These are phyloP conservation scores for Xerocomellus chrysenteron DNA, from an alignment of 768 basidiomycete species.

Conservation along the genomic window DNA sequence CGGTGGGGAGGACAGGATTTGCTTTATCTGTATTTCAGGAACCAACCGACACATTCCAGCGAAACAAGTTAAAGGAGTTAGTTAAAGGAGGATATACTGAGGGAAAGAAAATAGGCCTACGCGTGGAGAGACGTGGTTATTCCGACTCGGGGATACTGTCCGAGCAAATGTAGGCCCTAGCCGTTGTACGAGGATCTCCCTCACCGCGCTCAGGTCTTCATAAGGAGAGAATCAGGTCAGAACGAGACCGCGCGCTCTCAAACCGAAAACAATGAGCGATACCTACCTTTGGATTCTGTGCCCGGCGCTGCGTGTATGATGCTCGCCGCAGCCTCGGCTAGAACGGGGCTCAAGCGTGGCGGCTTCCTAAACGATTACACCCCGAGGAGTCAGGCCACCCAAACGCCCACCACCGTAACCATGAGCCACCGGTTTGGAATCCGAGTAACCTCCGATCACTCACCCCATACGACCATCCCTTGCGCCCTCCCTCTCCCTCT, in stretches of 20 bases:
- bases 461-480: slow-evolving; percentile 36
- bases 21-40: slow-evolving; percentile 42
- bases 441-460: not conserved
- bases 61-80: not conserved
- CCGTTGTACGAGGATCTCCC: slow-evolving; percentile 53
- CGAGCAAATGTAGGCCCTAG: slow-evolving; percentile 58
- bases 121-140: slow-evolving; percentile 53
- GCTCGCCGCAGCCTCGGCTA: slow-evolving; percentile 68
- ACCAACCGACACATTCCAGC: not conserved
- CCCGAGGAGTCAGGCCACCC: not conserved
- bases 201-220: slow-evolving; percentile 56
- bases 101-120: slow-evolving; percentile 29
- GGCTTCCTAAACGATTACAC: slow-evolving; percentile 28
- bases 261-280: not conserved
- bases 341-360: slow-evolving; percentile 42
- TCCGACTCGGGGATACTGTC: slow-evolving; percentile 49
- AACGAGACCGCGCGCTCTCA: not conserved
- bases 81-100: not conserved
- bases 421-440: slow-evolving; percentile 1
- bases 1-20: slow-evolving; percentile 49
- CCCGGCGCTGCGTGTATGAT: slow-evolving; percentile 62
- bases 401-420: not conserved
- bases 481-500: not conserved
- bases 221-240: not conserved
- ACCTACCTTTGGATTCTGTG: slow-evolving; percentile 56